Evolutionary conservation across 1,284 basidiomycete species (phyloP).

Genomic region (Microbotryum intermedium): DNA sequence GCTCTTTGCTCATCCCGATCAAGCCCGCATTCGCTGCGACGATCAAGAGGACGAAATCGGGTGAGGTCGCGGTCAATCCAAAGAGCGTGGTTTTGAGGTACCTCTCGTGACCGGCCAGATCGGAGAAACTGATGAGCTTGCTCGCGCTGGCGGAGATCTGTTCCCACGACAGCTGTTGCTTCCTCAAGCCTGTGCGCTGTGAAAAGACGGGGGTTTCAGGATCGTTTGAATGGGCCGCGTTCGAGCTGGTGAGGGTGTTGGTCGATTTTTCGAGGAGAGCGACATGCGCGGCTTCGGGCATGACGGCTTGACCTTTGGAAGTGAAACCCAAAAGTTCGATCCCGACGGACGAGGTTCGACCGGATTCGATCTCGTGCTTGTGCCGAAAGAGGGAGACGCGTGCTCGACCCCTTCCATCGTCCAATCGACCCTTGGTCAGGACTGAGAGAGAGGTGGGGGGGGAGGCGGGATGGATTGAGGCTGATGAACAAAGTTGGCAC

Average conservation of each 20-base stretch:
- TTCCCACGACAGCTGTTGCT: constrained; percentile 82
- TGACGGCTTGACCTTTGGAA: constrained; percentile 49
- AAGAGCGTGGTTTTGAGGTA: constrained; percentile 81
- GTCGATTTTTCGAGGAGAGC: not conserved
- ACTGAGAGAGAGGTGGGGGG: constrained; percentile 48
- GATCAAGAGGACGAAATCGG: constrained; percentile 92
- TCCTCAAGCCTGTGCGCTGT: constrained; percentile 41
- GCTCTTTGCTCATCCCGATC: constrained; percentile 90
- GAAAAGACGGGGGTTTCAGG: not conserved
- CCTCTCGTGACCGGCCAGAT: constrained; percentile 34
- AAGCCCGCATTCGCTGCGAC: constrained; percentile 89
- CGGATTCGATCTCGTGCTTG: constrained; percentile 95
- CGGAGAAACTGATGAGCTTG: constrained; percentile 59
- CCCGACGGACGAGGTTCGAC: constrained; percentile 58
- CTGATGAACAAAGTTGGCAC: too few relatives aligned
- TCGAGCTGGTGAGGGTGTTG: not conserved
- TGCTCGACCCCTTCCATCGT: constrained; percentile 89
- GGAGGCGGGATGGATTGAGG: too few relatives aligned
- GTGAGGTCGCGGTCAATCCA: constrained; percentile 84
- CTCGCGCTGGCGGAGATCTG: constrained; percentile 84
- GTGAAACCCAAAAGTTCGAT: constrained; percentile 74
- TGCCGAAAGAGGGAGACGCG: constrained; percentile 89
- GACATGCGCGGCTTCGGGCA: constrained; percentile 16
- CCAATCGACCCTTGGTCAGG: constrained; percentile 61
- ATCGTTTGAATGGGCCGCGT: not conserved